phyloP scores from a whole-genome alignment of 768 basidiomycete genomes.

The Amanita molliuscula region DNA sequence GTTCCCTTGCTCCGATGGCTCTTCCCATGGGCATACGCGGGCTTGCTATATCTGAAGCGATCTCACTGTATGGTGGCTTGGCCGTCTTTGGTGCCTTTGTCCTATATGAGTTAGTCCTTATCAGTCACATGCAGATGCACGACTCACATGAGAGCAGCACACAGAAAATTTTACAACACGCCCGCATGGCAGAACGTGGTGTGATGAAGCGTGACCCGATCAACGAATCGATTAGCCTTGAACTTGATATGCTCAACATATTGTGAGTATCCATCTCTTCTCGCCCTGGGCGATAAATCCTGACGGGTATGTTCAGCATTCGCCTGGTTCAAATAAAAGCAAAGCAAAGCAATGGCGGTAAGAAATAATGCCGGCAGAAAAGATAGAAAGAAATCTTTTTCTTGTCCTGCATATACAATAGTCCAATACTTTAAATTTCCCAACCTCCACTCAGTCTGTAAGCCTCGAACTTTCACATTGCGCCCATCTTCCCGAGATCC shows the following conservation, averaged over 20 bases:
- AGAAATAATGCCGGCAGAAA: constrained; percentile 25
- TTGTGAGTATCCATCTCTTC: constrained; percentile 38
- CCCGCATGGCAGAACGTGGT: constrained; percentile 62
- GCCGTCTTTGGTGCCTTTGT: constrained; percentile 84
- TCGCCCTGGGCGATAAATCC: background rate
- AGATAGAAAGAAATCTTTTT: background rate
- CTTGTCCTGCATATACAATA: constrained; percentile 4
- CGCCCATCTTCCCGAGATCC: constrained; percentile 41
- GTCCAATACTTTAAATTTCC: background rate
- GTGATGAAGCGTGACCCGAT: constrained; percentile 61
- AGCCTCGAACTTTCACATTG: background rate
- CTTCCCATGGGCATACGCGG: constrained; percentile 76
- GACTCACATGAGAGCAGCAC: constrained; percentile 35
- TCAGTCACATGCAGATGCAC: background rate
- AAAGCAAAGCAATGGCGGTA: constrained; percentile 48
- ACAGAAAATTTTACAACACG: constrained; percentile 76
- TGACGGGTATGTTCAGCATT: constrained; percentile 33
- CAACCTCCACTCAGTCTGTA: background rate
- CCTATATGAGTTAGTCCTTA: constrained; percentile 61
- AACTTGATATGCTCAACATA: constrained; percentile 86
- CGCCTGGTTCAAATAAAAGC: constrained; percentile 73
- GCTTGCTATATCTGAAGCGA: constrained; percentile 64
- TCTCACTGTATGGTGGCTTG: constrained; percentile 81
- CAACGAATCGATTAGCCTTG: constrained; percentile 66
- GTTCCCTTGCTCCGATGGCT: constrained; percentile 81